phyloP scores from a whole-genome alignment of 306 rosid species.

The Trifolium pratense region DNA sequence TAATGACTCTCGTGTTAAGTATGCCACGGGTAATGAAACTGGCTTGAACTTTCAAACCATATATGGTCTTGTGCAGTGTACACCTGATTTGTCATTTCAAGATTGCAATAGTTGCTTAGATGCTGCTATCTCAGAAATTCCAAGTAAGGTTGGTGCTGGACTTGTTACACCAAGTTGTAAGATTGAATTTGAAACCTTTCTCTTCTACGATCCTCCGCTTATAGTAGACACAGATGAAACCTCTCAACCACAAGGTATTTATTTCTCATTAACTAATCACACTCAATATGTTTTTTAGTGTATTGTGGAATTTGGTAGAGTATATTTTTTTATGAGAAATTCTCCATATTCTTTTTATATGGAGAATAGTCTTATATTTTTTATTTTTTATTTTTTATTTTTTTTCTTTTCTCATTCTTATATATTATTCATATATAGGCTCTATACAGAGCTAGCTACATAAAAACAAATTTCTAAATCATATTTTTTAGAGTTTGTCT shows the following conservation, averaged over 20 bases:
- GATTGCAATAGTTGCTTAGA: neutral
- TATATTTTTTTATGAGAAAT: no score
- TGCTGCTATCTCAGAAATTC: neutral
- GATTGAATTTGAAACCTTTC: neutral
- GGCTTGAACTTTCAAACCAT: neutral
- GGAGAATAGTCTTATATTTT: no score
- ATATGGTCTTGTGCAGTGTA: conserved; percentile 48
- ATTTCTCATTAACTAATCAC: neutral
- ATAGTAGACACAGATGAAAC: neutral
- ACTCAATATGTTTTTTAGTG: no score
- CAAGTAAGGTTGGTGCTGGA: conserved; percentile 37
- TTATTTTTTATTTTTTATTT: no score
- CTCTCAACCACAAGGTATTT: neutral
- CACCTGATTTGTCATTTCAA: conserved; percentile 39
- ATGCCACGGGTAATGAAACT: neutral
- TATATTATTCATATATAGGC: no score
- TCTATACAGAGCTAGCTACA: no score
- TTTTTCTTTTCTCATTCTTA: no score
- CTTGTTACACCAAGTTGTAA: neutral
- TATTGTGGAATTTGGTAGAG: no score
- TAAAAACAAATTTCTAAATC: no score
- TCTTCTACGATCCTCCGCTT: neutral
- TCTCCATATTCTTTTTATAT: no score
- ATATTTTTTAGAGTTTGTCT: no score
- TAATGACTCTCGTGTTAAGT: neutral